phyloP scores from a whole-genome alignment of 768 basidiomycete species.

The Panaeolus cyanescens region DNA sequence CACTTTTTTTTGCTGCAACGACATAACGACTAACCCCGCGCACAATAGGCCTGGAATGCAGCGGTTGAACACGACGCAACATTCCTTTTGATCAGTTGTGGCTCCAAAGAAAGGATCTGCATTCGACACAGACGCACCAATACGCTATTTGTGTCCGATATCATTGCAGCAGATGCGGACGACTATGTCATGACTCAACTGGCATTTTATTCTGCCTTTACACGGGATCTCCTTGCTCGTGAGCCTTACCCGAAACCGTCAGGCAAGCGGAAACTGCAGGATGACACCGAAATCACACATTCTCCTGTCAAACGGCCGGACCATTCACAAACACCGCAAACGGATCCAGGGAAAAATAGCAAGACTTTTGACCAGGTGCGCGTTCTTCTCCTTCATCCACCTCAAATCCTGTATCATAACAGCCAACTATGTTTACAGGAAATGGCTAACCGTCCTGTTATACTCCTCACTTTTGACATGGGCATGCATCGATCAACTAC shows the following conservation, averaged over 20 bases:
- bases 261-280: neutral
- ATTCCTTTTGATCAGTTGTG: constrained; percentile 10
- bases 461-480: neutral
- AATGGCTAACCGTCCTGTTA: neutral
- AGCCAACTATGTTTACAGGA: neutral
- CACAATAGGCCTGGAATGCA: constrained; percentile 6
- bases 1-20: neutral
- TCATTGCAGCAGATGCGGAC: neutral
- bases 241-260: neutral
- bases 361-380: neutral
- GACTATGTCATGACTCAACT: neutral
- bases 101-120: constrained; percentile 8
- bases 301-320: neutral
- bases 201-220: neutral
- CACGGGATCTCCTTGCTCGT: neutral
- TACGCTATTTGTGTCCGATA: constrained; percentile 9
- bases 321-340: neutral
- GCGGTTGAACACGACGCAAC: constrained; percentile 9
- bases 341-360: neutral
- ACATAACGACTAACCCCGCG: neutral
- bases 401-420: neutral
- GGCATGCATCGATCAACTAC: neutral
- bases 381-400: neutral
- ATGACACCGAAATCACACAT: neutral
- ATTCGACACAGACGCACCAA: constrained; percentile 11